Conservation (phyloP, 768 basidiomycete genomes). For the Leccinum subgranulosum region DNA sequence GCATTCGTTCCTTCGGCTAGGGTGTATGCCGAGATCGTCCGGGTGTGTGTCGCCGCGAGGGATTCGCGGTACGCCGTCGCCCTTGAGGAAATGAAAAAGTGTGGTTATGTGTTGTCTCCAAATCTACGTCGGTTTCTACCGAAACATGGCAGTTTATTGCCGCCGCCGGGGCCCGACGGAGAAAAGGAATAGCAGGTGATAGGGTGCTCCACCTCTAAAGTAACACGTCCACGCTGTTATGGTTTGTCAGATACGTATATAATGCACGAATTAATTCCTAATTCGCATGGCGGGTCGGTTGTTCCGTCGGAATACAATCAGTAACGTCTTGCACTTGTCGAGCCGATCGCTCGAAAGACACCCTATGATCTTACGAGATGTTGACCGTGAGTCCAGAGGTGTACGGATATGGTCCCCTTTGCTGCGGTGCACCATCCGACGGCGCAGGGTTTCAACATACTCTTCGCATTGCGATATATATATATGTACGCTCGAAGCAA, state of each 20-base stretch:
- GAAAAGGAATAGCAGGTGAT: not conserved
- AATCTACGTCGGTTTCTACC: constrained; percentile 34
- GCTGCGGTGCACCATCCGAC: not conserved
- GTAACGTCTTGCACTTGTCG: not conserved
- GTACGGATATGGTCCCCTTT: constrained; percentile 9
- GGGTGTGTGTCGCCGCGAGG: constrained; percentile 49
- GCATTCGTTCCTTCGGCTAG: constrained; percentile 48
- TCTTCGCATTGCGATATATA: constrained; percentile 30
- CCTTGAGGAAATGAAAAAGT: constrained; percentile 66
- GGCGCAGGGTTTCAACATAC: constrained; percentile 21
- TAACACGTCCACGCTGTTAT: not conserved
- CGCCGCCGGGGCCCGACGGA: not conserved
- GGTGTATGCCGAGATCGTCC: constrained; percentile 59
- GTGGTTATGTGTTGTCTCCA: constrained; percentile 44
- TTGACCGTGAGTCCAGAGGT: not conserved
- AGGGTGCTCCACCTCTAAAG: not conserved
- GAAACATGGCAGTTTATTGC: constrained; percentile 2
- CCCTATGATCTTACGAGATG: not conserved
- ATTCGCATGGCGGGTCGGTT: not conserved
- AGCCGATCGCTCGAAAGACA: not conserved
- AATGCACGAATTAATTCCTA: not conserved
- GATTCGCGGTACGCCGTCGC: constrained; percentile 67
- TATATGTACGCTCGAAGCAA: constrained; percentile 28
- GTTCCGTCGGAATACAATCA: not conserved
- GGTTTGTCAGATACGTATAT: not conserved